phyloP scores from a whole-genome alignment of 305 asterid species.

The Fraxinus albicans region DNA sequence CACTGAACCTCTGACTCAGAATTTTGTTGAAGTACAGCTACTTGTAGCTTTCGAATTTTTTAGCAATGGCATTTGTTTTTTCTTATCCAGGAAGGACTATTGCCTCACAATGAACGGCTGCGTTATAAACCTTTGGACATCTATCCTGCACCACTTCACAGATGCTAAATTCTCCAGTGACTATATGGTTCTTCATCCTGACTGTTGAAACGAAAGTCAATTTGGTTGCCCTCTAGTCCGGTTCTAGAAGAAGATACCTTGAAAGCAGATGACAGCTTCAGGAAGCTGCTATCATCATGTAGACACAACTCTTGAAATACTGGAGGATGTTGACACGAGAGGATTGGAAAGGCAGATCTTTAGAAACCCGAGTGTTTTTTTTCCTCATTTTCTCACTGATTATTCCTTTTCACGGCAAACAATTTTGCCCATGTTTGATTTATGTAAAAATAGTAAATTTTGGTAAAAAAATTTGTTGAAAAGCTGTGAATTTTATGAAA shows the following conservation, averaged over 20 bases:
- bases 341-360: neutral
- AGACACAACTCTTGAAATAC: neutral
- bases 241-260: neutral
- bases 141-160: constrained; percentile 88
- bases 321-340: neutral
- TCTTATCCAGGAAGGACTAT: constrained; percentile 64
- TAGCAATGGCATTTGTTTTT: neutral
- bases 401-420: neutral
- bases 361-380: neutral
- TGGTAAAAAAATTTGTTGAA: neutral
- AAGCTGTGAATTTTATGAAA: neutral
- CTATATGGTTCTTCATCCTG: neutral
- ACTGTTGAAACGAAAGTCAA: neutral
- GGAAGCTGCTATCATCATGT: neutral
- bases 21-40: neutral
- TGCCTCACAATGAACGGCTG: constrained; percentile 66
- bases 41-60: neutral
- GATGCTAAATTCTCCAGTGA: constrained; percentile 34
- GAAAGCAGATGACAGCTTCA: neutral
- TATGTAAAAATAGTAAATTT: neutral
- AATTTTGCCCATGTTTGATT: neutral
- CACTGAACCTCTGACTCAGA: neutral
- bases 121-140: constrained; percentile 70
- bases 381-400: neutral
- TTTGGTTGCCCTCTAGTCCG: neutral